Base-by-base conservation (phyloP, 2,329 filamentous ascomycete genomes). In the Cytospora piceae region DNA sequence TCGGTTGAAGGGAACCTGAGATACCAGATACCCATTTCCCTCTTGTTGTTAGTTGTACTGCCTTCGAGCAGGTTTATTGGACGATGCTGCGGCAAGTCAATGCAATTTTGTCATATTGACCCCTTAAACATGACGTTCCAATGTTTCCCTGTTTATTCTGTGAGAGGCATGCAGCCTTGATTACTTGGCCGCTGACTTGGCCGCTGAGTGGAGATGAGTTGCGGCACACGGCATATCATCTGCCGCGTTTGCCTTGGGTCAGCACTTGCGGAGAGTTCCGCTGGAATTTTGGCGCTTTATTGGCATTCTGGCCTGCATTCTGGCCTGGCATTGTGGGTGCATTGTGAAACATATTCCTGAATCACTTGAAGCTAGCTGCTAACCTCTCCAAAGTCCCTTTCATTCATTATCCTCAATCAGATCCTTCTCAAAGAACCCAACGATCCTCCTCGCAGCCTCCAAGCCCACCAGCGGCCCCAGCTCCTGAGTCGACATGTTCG, bases 401-500 rank as follows among this genome's bases (percentile, higher is more conserved):
- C 22, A 63, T 20, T 78, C 76, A 20, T 81, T 81, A 58, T 86
- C 79, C 66, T 86, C 84, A 73, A 87, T 80, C 24, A 87, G 75
- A 72, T 87, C 86, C 58, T 83, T 79, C 27, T 90, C 90, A 72
- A 99, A 98, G 75, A 99, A 98, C 20, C 85, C 83, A 64, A 87
- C 81, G 46, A 98, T 92, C 78, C 90, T 87, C 74, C 89, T 86
- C 31, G 87, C 93, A 20, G 90, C 87, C 74, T 94, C 90, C 69
- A 82, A 88, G 0, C 95, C 95, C 29, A 98, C 88, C 65, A 96
- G 70, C 34, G 85, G 85, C 69, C 87, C 85, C 68, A 99, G 77
- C 71, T 94, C 90, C 58, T 85, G 84, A 66, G 88, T 83, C n/a
- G 82, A 83, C 87, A 96, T 92, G 77, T 97, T 97, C 37, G 93